Base-by-base conservation (phyloP, 331 rosid species). In the Pyracantha coccinea region DNA sequence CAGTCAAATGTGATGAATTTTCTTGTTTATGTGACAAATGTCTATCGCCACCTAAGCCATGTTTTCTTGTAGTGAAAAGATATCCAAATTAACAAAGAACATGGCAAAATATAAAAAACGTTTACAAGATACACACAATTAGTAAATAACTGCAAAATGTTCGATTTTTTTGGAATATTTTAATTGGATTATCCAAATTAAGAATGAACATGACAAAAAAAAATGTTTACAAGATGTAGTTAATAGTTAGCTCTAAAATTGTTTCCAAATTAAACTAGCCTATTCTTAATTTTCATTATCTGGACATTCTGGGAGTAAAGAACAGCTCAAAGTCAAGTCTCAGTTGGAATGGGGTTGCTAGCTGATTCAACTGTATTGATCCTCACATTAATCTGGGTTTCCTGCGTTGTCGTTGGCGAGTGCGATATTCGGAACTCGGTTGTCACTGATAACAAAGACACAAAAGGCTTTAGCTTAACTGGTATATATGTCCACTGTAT, bases 311-410 rank as follows among this genome's bases (percentile, higher is more conserved):
- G 99, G 99, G 52, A 87, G 86, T 57, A 25, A 70, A 66, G 97
- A 86, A 80, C 84, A 60, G 99, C 97, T 75, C 99, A 95, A 79
- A 86, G 87, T 85, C 93, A 92, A 79, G 99, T 95, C 32, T 83
- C 90, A 31, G 97, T 95, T 69, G 99, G 99, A 83, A 95, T 92
- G 90, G 97, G 99, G 45, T 84, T 92, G 86, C 88, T 90, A 19
- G 96, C 97, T 68, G 99, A 97, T 63, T 95, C 99, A 60, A 95
- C 96, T 41, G 92, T 89, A 68, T 71, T 95, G 88, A 96, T 95
- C 77, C 90, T 95, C 66, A 86, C 99, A 60, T 17, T 95, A 47
- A 89, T 95, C 70, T 95, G 99, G 99, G 97, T 97, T 8, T 79
- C 96, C 53, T 95, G 99, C 45, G 90, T 95, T 61, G 80, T 90